Conservation (phyloP, 2,329 filamentous ascomycete genomes). For the Chaetomiaceae sp. region DNA sequence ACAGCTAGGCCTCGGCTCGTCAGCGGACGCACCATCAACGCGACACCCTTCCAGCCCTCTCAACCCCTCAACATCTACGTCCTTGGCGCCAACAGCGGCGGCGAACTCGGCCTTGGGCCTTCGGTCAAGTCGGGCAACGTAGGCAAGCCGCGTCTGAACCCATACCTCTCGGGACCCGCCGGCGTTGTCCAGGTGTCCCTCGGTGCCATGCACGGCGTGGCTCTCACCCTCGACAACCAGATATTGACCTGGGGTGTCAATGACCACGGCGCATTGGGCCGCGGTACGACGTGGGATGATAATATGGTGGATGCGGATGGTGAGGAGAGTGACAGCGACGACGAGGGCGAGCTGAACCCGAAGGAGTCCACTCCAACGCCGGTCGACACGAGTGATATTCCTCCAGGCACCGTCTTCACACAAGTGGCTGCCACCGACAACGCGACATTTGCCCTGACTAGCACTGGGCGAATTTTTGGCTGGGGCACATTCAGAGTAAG, state of each 20-base stretch:
- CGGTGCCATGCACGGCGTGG: slow-evolving; percentile 75
- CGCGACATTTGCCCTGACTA: slow-evolving; percentile 67
- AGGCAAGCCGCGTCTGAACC: slow-evolving; percentile 65
- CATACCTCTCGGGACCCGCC: slow-evolving; percentile 45
- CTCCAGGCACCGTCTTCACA: slow-evolving; percentile 32
- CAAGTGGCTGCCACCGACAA: slow-evolving; percentile 68
- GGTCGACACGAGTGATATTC: slow-evolving; percentile 40
- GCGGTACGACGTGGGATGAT: slow-evolving; percentile 59
- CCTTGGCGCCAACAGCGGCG: slow-evolving; percentile 69
- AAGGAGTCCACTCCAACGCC: slow-evolving; percentile 53
- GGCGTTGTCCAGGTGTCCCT: slow-evolving; percentile 65
- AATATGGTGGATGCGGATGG: slow-evolving; percentile 47
- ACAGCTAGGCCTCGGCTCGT: background rate
- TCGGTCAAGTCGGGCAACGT: slow-evolving; percentile 56
- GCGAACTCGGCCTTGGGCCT: slow-evolving; percentile 72
- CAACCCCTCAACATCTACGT: slow-evolving; percentile 65
- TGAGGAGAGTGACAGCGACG: slow-evolving; percentile 30
- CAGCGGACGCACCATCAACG: slow-evolving; percentile 11
- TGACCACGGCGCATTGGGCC: slow-evolving; percentile 71
- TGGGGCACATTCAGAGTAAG: slow-evolving; percentile 70
- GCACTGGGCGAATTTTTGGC: slow-evolving; percentile 68
- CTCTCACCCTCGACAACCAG: slow-evolving; percentile 70
- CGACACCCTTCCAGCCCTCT: slow-evolving; percentile 52
- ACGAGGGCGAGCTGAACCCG: slow-evolving; percentile 49
- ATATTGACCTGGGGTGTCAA: slow-evolving; percentile 84